Base-by-base conservation (phyloP, 2,329 filamentous ascomycete genomes). In the Helminthosporium solani region DNA sequence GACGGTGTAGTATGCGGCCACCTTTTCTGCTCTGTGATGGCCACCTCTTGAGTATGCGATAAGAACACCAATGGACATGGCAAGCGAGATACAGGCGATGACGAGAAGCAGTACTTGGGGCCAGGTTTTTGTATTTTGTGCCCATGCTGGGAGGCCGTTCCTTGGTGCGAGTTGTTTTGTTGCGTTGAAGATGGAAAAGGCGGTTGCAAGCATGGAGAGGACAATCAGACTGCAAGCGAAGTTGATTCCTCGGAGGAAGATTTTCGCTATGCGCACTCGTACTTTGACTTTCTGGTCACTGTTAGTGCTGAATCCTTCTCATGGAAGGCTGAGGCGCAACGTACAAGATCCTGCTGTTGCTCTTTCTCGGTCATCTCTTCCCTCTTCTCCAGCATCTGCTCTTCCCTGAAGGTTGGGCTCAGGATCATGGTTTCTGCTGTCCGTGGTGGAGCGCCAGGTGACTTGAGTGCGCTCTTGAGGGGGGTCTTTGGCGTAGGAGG, bases 171-270 rank as follows among this genome's bases (percentile, higher is more conserved):
- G 77, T 14, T 73, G 43, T 66, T 82, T 88, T 48, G 94, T 96
- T 40, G 90, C 82, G 70, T 94, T 90, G 82, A 99, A 99, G 70
- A 99, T 91, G 57, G 84, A 76, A 64, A 99, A 88, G 3, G 89
- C 90, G n/a, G 89, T 82, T 12, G 87, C 85, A 43, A 99, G 77
- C 82, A 99, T 92, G 52, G 90, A 79, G 47, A 99, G 81, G 56
- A 99, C 89, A 67, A 99, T 96, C 50, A 97, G 79, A 70, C 88
- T 92, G 78, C 94, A 99, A 71, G 89, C 90, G 72, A 99, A 97
- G 79, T 92, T 96, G 74, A 97, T 88, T 46, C 90, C 87, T 56
- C 94, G 87, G n/a, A 99, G 84, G 52, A 95, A 83, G 61, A 97
- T 86, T 77, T 99, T 99, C 58, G 92, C 94, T 72, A 97, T 79